A percentile compares a stretch with the other conserved stretches of the same genome.
Conservation (phyloP, 2,329 filamentous ascomycete genomes). For the Sphaerostilbella broomeana region DNA sequence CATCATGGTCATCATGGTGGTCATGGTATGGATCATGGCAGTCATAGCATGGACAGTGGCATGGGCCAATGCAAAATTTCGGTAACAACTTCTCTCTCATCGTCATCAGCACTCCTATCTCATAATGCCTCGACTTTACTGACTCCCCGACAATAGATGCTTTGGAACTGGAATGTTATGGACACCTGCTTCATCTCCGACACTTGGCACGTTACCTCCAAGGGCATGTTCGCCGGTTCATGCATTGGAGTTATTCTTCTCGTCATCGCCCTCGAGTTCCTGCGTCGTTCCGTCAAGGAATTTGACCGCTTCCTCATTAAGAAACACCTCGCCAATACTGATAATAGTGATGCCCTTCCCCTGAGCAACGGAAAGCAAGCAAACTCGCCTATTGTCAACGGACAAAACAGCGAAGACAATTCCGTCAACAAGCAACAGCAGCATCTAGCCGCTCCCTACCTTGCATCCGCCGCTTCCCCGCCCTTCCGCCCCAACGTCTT, state of each 20-base stretch:
- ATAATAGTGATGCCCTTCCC: constrained; percentile 11
- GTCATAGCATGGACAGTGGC: too few species aligned
- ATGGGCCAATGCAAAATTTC: constrained; percentile 37
- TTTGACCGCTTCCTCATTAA: constrained; percentile 62
- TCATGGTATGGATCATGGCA: too few species aligned
- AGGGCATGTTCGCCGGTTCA: constrained; percentile 68
- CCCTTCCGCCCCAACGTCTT: constrained; percentile 50
- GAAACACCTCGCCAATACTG: constrained; percentile 37
- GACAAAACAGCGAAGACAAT: constrained; percentile 10
- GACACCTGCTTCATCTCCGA: constrained; percentile 63
- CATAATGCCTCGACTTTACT: too few species aligned
- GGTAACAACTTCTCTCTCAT: constrained; percentile 6
- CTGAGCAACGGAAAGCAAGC: constrained; percentile 8
- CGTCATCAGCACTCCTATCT: too few species aligned
- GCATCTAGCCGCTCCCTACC: too few species aligned
- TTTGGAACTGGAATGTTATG: constrained; percentile 73
- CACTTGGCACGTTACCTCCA: constrained; percentile 63
- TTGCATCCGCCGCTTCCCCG: constrained; percentile 18
- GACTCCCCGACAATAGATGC: constrained; percentile 52
- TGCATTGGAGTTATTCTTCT: constrained; percentile 75
- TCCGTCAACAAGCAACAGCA: constrained; percentile 20
- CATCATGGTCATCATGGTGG: constrained; percentile 18
- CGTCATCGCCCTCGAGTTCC: constrained; percentile 62
- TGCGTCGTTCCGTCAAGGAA: constrained; percentile 64
- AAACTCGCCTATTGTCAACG: not conserved